phyloP scores from a whole-genome alignment of 495 filamentous ascomycete genomes.

The Astrocystis sublimbata region DNA sequence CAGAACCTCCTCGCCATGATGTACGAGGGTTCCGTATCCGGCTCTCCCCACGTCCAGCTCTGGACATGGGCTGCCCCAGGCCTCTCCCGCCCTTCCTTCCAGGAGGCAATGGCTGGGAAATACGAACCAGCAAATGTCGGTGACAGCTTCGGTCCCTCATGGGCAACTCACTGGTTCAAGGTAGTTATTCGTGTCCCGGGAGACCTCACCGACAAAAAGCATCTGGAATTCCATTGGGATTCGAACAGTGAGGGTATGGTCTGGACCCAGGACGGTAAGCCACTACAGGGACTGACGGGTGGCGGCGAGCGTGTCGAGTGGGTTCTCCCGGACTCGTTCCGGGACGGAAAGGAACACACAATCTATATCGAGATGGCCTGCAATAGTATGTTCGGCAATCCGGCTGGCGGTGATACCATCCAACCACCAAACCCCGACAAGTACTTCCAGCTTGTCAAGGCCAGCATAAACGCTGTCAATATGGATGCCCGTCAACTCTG shows the following conservation, averaged over 20 bases:
- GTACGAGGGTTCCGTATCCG: slow-evolving; percentile 70
- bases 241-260: slow-evolving; percentile 87
- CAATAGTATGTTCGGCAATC: slow-evolving; percentile 98
- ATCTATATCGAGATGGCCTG: slow-evolving; percentile 99
- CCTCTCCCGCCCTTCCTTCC: slow-evolving; percentile 79
- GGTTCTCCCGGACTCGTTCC: slow-evolving; percentile 77
- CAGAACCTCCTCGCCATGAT: slow-evolving; percentile 79
- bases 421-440: slow-evolving; percentile 84
- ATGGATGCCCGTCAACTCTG: slow-evolving; percentile 77
- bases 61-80: slow-evolving; percentile 83
- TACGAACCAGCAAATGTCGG: slow-evolving; percentile 78
- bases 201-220: slow-evolving; percentile 68
- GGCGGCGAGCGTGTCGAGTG: slow-evolving; percentile 86
- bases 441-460: slow-evolving; percentile 71
- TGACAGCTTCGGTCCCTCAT: slow-evolving; percentile 84
- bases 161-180: slow-evolving; percentile 99
- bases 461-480: slow-evolving; percentile 90
- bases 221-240: slow-evolving; percentile 95
- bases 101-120: slow-evolving; percentile 78
- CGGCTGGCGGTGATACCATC: slow-evolving; percentile 78
- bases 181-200: slow-evolving; percentile 74
- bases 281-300: slow-evolving; percentile 91
- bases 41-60: slow-evolving; percentile 76
- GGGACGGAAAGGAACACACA: slow-evolving; percentile 80
- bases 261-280: slow-evolving; percentile 84